Evolutionary conservation across 169 alveolate species (phyloP).

Genomic region (Eimeria praecox): DNA sequence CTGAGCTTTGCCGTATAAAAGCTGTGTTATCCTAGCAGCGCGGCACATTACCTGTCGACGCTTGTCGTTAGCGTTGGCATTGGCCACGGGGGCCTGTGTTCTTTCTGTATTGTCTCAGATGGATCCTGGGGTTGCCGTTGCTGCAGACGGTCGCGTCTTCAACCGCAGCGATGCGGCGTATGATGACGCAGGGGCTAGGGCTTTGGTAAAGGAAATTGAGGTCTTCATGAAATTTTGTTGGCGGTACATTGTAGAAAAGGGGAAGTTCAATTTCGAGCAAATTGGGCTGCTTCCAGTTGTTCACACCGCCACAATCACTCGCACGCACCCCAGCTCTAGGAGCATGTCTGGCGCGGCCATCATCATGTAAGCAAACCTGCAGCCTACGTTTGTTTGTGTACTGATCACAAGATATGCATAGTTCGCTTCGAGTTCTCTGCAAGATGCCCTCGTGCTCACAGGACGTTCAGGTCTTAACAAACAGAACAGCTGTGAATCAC

Average conservation of each 20-base stretch:
- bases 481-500: background rate
- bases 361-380: slow-evolving; percentile 30
- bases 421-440: background rate
- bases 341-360: slow-evolving; percentile 68
- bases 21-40: background rate
- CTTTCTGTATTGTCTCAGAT: slow-evolving; percentile 20
- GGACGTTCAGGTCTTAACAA: background rate
- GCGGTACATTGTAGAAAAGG: slow-evolving; percentile 80
- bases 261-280: slow-evolving; percentile 74
- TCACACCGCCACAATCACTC: slow-evolving; percentile 72
- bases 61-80: background rate
- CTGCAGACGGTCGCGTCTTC: slow-evolving; percentile 76
- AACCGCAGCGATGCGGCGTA: slow-evolving; percentile 52
- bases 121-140: slow-evolving; percentile 74
- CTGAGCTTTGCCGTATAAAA: background rate
- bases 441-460: background rate
- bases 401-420: background rate
- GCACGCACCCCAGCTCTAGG: slow-evolving; percentile 47
- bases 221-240: slow-evolving; percentile 57
- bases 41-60: background rate
- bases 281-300: slow-evolving; percentile 78
- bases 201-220: slow-evolving; percentile 70
- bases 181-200: slow-evolving; percentile 53
- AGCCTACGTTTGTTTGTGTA: background rate
- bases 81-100: background rate